phyloP scores from a whole-genome alignment of 2,329 filamentous ascomycete genomes.

The Biscogniauxia marginata region DNA sequence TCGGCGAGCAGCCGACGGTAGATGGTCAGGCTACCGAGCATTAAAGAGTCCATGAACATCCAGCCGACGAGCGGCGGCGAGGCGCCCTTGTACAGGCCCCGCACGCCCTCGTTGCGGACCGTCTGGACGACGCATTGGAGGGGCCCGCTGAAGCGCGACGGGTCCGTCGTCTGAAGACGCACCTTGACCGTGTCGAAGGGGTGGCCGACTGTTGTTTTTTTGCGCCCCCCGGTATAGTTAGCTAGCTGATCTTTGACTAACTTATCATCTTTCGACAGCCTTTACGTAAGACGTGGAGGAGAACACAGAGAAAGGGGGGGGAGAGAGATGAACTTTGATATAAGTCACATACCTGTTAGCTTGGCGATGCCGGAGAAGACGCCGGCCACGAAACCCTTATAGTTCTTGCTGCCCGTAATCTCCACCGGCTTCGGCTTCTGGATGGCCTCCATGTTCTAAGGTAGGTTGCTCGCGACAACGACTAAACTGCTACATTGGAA shows the following conservation, averaged over 20 bases:
- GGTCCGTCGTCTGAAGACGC: slow-evolving; percentile 81
- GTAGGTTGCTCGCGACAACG: too few relatives aligned
- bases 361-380: slow-evolving; percentile 94
- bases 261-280: too few relatives aligned
- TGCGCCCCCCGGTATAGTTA: too few relatives aligned
- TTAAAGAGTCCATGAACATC: slow-evolving; percentile 95
- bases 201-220: slow-evolving; percentile 54
- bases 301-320: background rate
- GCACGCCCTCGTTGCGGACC: slow-evolving; percentile 77
- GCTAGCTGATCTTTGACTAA: background rate
- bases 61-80: slow-evolving; percentile 90
- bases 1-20: slow-evolving; percentile 84
- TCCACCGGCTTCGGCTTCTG: slow-evolving; percentile 35
- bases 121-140: slow-evolving; percentile 84
- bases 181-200: slow-evolving; percentile 98
- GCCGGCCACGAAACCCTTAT: slow-evolving; percentile 97
- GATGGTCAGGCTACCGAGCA: slow-evolving; percentile 88
- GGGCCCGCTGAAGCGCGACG: slow-evolving; percentile 78
- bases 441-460: slow-evolving; percentile 28
- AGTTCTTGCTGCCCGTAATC: slow-evolving; percentile 48
- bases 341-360: slow-evolving; percentile 72
- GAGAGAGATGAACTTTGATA: too few relatives aligned
- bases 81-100: slow-evolving; percentile 90
- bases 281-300: too few relatives aligned
- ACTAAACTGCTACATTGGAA: too few relatives aligned